Evolutionary conservation across 805 yeast genomes (phyloP).

Genomic region (Suhomyces canberraensis): DNA sequence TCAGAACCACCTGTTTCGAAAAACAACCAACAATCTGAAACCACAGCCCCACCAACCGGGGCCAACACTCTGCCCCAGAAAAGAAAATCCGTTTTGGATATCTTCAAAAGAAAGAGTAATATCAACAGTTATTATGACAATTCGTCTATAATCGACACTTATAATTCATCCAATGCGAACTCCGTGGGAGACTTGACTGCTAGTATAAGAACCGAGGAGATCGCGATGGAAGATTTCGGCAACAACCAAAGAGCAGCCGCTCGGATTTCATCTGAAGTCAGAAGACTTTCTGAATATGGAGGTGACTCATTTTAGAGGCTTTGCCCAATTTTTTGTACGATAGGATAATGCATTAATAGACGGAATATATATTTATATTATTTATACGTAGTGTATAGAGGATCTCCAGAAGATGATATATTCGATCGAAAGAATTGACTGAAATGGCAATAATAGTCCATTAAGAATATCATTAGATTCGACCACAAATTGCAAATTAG

Average conservation of each 20-base stretch:
- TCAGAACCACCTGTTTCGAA: slow-evolving; percentile 1
- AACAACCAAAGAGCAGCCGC: slow-evolving; percentile 20
- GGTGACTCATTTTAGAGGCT: neutral
- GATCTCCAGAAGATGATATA: too few species aligned
- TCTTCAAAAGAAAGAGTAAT: slow-evolving; percentile 31
- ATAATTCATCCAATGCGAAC: slow-evolving; percentile 19
- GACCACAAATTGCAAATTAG: too few species aligned
- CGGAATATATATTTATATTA: too few species aligned
- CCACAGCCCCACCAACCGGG: neutral
- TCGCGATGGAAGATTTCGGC: slow-evolving; percentile 43
- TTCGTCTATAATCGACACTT: slow-evolving; percentile 31
- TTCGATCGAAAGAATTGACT: too few species aligned
- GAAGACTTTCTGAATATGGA: slow-evolving; percentile 5
- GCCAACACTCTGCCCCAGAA: slow-evolving; percentile 9
- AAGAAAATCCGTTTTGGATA: slow-evolving; percentile 31
- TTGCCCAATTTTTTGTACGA: too few species aligned
- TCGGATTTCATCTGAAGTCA: slow-evolving; percentile 20
- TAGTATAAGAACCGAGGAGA: slow-evolving; percentile 46
- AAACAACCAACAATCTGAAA: too few species aligned
- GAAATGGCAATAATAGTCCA: too few species aligned
- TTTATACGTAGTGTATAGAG: too few species aligned
- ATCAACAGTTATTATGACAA: slow-evolving; percentile 20
- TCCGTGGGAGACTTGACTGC: slow-evolving; percentile 33
- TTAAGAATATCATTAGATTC: too few species aligned
- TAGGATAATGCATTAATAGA: too few species aligned